Conservation (phyloP, 345 rosid species). For the Moricandia moricandioides region DNA sequence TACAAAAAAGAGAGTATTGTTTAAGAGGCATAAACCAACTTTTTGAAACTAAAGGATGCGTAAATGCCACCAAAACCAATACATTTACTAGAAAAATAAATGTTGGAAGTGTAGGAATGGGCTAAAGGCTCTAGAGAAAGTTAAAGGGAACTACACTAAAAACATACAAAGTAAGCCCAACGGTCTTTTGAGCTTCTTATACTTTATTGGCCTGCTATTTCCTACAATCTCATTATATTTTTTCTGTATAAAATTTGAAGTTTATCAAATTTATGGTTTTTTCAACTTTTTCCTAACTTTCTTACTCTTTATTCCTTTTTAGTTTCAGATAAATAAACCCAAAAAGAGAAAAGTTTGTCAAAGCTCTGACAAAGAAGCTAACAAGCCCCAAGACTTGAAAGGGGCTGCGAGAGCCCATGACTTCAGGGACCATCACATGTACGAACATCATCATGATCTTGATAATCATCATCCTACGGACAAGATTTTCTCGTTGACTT, state of each 20-base stretch:
- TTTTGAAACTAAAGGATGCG: too few relatives aligned
- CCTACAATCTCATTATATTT: not conserved
- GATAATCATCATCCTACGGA: slow-evolving; percentile 35
- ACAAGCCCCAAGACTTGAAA: slow-evolving; percentile 11
- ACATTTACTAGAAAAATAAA: not conserved
- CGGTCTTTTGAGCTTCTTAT: not conserved
- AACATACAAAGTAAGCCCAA: slow-evolving; percentile 15
- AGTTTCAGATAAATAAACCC: slow-evolving; percentile 12
- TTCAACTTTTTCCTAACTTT: not conserved
- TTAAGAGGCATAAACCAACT: too few relatives aligned
- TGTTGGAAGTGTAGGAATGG: not conserved
- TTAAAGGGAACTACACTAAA: not conserved
- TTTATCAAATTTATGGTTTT: too few relatives aligned
- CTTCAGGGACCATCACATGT: slow-evolving; percentile 33
- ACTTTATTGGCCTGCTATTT: not conserved
- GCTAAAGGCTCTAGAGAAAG: not conserved
- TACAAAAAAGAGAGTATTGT: too few relatives aligned
- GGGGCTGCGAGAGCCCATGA: slow-evolving; percentile 30
- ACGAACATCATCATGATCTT: slow-evolving; percentile 19
- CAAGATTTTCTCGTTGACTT: slow-evolving; percentile 37
- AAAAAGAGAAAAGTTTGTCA: slow-evolving; percentile 11
- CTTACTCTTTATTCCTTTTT: not conserved
- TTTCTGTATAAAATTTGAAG: not conserved
- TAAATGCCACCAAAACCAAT: too few relatives aligned
- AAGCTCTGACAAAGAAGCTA: slow-evolving; percentile 25